Conservation (phyloP, 306 rosid species). For the Pueraria montana region DNA sequence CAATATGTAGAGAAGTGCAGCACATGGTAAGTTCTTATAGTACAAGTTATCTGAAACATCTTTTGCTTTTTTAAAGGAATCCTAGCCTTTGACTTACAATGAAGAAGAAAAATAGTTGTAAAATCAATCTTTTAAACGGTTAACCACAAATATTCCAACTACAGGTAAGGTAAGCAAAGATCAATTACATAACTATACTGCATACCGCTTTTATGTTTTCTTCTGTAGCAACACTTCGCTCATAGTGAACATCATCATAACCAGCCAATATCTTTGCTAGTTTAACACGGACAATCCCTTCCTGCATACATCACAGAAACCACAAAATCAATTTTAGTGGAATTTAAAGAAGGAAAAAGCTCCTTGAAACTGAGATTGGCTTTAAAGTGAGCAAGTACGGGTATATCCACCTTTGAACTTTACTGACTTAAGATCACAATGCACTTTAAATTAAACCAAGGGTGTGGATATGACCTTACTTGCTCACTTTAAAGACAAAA, state of each 20-base stretch:
- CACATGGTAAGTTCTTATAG: slow-evolving; percentile 5
- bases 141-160: slow-evolving; percentile 22
- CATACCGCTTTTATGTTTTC: slow-evolving; percentile 89
- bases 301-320: slow-evolving; percentile 64
- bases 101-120: slow-evolving; percentile 39
- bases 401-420: slow-evolving; percentile 23
- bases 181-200: slow-evolving; percentile 39
- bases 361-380: slow-evolving; percentile 22
- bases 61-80: slow-evolving; percentile 13
- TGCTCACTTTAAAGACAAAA: slow-evolving; percentile 42
- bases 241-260: slow-evolving; percentile 84
- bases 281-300: slow-evolving; percentile 91
- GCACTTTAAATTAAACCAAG: slow-evolving; percentile 15
- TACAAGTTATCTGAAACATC: slow-evolving; percentile 33
- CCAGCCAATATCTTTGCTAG: slow-evolving; percentile 80
- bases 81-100: slow-evolving; percentile 29
- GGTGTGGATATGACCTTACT: slow-evolving; percentile 32
- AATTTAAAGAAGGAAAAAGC: slow-evolving; percentile 31
- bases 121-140: not conserved
- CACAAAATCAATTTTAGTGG: slow-evolving; percentile 41
- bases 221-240: slow-evolving; percentile 84
- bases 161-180: slow-evolving; percentile 28
- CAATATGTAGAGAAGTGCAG: slow-evolving; percentile 18
- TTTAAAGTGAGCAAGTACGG: slow-evolving; percentile 32
- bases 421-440: slow-evolving; percentile 1